These are phyloP conservation scores for Olyra latifolia DNA, from an alignment of 176 grass and related monocot genomes.

Conservation along the genomic window DNA sequence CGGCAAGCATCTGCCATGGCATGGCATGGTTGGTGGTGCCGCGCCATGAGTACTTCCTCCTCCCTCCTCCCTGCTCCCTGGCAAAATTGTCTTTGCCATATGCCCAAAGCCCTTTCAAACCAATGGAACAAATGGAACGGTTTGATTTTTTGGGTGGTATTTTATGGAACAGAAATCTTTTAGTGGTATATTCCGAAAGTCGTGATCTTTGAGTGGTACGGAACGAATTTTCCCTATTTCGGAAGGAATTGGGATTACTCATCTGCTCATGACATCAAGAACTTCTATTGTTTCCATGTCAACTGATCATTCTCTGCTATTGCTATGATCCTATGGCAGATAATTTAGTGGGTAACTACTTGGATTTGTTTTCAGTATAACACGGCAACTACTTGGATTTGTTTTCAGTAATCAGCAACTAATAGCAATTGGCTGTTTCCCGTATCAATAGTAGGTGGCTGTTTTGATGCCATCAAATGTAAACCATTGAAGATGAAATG, in stretches of 20 bases:
- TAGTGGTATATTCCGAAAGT: no score
- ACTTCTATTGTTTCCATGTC: background rate
- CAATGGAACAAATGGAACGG: no score
- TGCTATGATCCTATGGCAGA: background rate
- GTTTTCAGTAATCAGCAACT: background rate
- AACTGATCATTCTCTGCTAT: background rate
- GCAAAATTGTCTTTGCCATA: no score
- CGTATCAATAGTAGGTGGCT: background rate
- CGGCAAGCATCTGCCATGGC: no score
- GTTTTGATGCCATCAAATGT: background rate
- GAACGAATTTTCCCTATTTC: no score
- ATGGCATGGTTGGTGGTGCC: no score
- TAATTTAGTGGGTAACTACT: background rate
- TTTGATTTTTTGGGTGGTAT: no score
- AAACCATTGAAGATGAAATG: background rate
- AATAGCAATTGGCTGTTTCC: background rate
- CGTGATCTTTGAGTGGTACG: no score
- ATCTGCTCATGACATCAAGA: background rate
- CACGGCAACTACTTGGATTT: background rate
- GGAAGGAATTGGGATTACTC: background rate
- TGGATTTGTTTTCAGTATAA: background rate
- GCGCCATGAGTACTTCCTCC: no score
- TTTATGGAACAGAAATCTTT: no score
- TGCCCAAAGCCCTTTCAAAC: no score
- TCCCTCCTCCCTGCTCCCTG: no score